Base-by-base conservation (phyloP, 345 rosid genomes). In the Citrus glauca region DNA sequence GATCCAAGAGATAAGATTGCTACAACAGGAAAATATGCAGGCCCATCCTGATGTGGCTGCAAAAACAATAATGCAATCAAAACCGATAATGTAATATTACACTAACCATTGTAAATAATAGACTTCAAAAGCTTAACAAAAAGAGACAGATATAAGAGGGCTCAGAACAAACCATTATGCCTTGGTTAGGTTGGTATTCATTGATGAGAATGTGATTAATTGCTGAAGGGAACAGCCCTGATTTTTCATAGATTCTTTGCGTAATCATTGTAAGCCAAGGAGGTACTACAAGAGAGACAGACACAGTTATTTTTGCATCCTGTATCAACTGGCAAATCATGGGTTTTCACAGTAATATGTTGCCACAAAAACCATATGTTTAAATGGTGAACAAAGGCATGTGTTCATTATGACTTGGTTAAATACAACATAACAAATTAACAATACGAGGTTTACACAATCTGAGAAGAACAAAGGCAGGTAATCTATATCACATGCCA, bases 21-120 rank as follows among this genome's bases (percentile, higher is more conserved):
- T 75, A 91, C 99, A 9, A 95, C 99, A 10, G 96, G 98, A 67
- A 87, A 87, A 83, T 95, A 95, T 60, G 99, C 93, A 0, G 99
- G 98, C 37, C 99, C 99, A 76, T 95, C 99, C 80, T 95, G 98
- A 84, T 93, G 98, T 7, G 92, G 94, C 98, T 95, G 93, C 55
- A 37, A 56, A 76, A 65, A 77, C 56, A 83, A 81, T 71, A 69
- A 77, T 53, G 71, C 48, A 35, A 25, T 25, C 55, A 24, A 24
- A 59, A 72, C 74, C 7, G 28, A 55, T 9, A 53, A 1, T 20
- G 62, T 2, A 71, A 71, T 20, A 71, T 53, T 19, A 71, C 9
- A 71, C 20, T 2, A 7, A 25, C 33, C 17, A 27, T 35, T 13
- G 60, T 8, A 8, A 60, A 20, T 17, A 60, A 40, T 4, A 19